Evolutionary conservation across 805 yeast genomes (phyloP).

Genomic region (Metschnikowia arizonensis): DNA sequence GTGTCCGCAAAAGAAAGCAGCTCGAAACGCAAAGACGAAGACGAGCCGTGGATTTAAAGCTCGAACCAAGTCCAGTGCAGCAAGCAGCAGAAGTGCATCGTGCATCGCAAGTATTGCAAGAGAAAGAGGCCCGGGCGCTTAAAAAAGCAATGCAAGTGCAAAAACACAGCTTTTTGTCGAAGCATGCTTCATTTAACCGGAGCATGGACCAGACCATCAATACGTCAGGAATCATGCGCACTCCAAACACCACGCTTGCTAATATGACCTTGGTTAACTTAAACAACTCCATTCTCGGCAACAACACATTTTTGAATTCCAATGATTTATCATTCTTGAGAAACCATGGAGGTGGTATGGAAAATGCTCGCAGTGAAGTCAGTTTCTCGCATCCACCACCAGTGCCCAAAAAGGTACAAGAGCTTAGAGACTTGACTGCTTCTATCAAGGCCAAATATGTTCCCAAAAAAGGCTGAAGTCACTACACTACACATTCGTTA

Average conservation of each 20-base stretch:
- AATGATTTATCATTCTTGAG: conserved; percentile 1
- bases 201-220: conserved; percentile 15
- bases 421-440: conserved; percentile 25
- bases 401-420: conserved; percentile 24
- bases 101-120: conserved; percentile 16
- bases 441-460: conserved; percentile 23
- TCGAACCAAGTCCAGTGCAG: background rate
- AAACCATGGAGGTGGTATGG: background rate
- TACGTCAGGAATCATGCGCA: conserved; percentile 10
- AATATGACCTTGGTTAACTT: conserved; percentile 14
- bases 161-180: conserved; percentile 31
- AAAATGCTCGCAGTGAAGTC: background rate
- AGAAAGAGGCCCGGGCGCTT: conserved; percentile 24
- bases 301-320: conserved; percentile 25
- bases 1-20: conserved; percentile 21
- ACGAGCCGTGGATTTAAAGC: background rate
- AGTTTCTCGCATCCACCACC: conserved; percentile 8
- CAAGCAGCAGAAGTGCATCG: conserved; percentile 2
- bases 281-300: conserved; percentile 17
- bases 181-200: conserved; percentile 21
- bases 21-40: conserved; percentile 7
- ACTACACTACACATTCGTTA: background rate
- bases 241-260: conserved; percentile 15
- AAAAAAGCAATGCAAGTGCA: conserved; percentile 27
- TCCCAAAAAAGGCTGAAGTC: background rate